Evolutionary conservation across 208 protist species (phyloP), one percentile per base, ranked within the genome.

Genomic region (Porcisia hertigi): DNA sequence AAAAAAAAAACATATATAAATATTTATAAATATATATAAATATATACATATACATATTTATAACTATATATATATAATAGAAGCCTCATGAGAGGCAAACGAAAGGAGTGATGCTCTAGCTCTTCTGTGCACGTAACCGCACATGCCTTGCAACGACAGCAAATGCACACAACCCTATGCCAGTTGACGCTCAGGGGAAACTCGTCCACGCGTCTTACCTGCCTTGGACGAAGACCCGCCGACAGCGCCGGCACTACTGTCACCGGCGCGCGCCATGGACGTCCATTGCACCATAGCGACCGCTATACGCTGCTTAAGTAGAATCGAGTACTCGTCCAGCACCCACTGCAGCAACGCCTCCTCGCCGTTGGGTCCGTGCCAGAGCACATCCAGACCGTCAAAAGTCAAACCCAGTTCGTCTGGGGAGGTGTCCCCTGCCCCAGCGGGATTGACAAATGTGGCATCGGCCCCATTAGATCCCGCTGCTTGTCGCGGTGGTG

Each of bases 381-480:
- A 92, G 8, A 92, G 81, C n/a, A 92, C 83, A 67, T 92, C 88
- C 47, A 88, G 81, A 1, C 78, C 74, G 52, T 82, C 79, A 45
- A 91, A 81, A 8, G 71, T 62, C 25, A 52, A 4, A 16, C 20
- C n/a, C 9, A 77, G 52, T 52, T 77, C 73, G 20, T 57, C 70
- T 36, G 57, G 36, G 36, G 39, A 65, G 30, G 2, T 65, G 30
- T 65, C 57, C 6, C 43, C 47, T 23, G 49, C 30, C 36, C 69
- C n/a, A 59, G 36, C 8, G 39, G 30, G 8, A 30, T 60, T 73
- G 20, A 3, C 16, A 18, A 12, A 52, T 5, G 69, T 3, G 20
- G 16, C 36, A 11, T 45, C 69, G 6, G 23, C 41, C 11, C 7
- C 54, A 36, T 34, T 60, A 47, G 2, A 14, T 39, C 25, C 69